These are phyloP conservation scores for Sisymbrium irio DNA, from an alignment of 345 rosid genomes.

Conservation along the genomic window DNA sequence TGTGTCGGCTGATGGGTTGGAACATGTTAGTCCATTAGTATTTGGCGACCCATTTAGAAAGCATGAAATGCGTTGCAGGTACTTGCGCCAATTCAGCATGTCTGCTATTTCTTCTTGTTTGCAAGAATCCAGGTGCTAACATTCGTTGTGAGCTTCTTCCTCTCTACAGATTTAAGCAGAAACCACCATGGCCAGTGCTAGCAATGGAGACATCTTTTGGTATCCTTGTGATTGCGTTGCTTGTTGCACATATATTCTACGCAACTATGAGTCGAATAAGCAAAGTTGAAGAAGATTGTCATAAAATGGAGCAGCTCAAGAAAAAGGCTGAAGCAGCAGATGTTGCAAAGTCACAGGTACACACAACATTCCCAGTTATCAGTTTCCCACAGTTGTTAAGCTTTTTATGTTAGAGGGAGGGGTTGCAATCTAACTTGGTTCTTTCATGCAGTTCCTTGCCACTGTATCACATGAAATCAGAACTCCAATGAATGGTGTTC, in stretches of 20 bases:
- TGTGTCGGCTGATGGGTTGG: conserved; percentile 53
- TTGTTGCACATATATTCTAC: conserved; percentile 68
- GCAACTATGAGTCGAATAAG: conserved; percentile 81
- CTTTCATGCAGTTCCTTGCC: conserved; percentile 80
- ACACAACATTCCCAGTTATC: conserved; percentile 25
- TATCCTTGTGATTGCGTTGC: conserved; percentile 75
- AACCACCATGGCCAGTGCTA: conserved; percentile 77
- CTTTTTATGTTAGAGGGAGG: neutral
- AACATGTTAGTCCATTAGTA: conserved; percentile 62
- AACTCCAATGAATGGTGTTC: conserved; percentile 98
- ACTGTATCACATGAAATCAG: conserved; percentile 98
- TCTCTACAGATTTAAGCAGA: conserved; percentile 72
- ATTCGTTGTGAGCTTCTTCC: conserved; percentile 14
- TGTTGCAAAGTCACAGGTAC: conserved; percentile 91
- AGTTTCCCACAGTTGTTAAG: conserved; percentile 1
- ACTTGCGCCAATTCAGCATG: conserved; percentile 2
- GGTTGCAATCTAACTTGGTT: conserved; percentile 15
- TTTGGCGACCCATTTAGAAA: conserved; percentile 95
- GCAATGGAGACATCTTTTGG: conserved; percentile 60
- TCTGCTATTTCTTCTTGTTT: conserved; percentile 3
- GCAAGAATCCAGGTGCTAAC: conserved; percentile 11
- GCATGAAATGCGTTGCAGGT: conserved; percentile 99
- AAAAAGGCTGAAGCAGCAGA: conserved; percentile 90
- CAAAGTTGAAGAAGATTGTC: conserved; percentile 86
- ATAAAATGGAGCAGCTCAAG: conserved; percentile 71